These are phyloP conservation scores for Agarophyton chilense DNA, from an alignment of 23 red algal species.

Conservation along the genomic window DNA sequence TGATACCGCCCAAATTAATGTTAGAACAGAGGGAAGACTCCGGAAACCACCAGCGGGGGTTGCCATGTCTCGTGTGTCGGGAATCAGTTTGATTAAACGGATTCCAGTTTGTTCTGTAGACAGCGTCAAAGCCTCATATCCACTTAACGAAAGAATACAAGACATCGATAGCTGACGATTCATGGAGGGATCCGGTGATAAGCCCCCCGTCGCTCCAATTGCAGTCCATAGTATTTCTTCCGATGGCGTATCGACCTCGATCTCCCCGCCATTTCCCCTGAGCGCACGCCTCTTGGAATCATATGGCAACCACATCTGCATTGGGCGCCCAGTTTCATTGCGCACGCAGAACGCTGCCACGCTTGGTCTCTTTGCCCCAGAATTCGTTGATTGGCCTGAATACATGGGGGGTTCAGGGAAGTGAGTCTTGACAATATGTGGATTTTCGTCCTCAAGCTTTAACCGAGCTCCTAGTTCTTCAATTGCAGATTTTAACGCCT, in stretches of 20 bases:
- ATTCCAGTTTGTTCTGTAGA: conserved; percentile 70
- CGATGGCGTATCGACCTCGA: conserved; percentile 71
- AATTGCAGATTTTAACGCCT: conserved; percentile 64
- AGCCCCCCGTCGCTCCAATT: conserved; percentile 6
- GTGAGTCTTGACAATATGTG: neutral
- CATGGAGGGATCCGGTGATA: conserved; percentile 47
- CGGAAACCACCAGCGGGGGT: neutral
- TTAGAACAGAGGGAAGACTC: conserved; percentile 1
- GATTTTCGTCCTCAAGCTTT: conserved; percentile 31
- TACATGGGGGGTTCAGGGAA: neutral
- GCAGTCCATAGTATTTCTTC: conserved; percentile 75
- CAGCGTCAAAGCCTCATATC: conserved; percentile 55
- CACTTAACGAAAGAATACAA: conserved; percentile 61
- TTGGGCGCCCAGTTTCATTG: conserved; percentile 71
- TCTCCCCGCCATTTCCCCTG: conserved; percentile 67
- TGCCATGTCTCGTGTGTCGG: conserved; percentile 40
- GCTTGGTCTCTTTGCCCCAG: conserved; percentile 58
- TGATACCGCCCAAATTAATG: conserved; percentile 71
- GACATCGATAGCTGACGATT: conserved; percentile 69
- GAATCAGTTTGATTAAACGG: conserved; percentile 42
- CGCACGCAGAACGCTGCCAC: conserved; percentile 84
- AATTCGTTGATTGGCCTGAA: neutral
- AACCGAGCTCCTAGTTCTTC: conserved; percentile 56
- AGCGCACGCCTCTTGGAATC: conserved; percentile 67
- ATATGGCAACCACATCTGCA: conserved; percentile 73